These are phyloP conservation scores for Purpureocillium lavendulum DNA, from an alignment of 2,329 filamentous ascomycete species.

Conservation along the genomic window DNA sequence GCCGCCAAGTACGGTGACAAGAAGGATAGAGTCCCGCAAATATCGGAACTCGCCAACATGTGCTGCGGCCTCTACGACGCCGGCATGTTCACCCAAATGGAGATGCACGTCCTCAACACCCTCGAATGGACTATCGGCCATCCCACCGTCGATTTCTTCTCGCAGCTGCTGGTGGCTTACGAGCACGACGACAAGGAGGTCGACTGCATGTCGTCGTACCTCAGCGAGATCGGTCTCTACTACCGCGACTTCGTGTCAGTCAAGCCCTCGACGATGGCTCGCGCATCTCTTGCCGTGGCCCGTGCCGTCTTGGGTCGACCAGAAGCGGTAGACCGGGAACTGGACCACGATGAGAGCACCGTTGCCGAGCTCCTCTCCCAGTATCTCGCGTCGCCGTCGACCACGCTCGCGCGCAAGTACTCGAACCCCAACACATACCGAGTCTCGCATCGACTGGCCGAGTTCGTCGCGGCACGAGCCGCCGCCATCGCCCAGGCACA, in stretches of 20 bases:
- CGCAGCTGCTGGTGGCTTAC: slow-evolving; percentile 78
- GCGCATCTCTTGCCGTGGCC: slow-evolving; percentile 77
- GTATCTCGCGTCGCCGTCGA: slow-evolving; percentile 49
- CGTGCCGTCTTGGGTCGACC: slow-evolving; percentile 76
- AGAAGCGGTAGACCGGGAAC: slow-evolving; percentile 67
- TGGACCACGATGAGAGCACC: slow-evolving; percentile 64
- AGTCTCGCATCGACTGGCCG: slow-evolving; percentile 46
- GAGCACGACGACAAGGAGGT: slow-evolving; percentile 74
- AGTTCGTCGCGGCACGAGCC: slow-evolving; percentile 52
- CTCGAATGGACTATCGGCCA: slow-evolving; percentile 94
- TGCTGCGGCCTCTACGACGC: slow-evolving; percentile 97
- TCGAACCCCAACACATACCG: slow-evolving; percentile 43
- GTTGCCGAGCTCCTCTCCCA: slow-evolving; percentile 54
- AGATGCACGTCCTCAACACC: slow-evolving; percentile 98
- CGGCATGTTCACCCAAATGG: slow-evolving; percentile 99
- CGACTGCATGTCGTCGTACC: slow-evolving; percentile 90
- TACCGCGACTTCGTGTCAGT: slow-evolving; percentile 95
- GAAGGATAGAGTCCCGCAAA: slow-evolving; percentile 97
- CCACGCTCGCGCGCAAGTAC: slow-evolving; percentile 52
- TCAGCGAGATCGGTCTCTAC: slow-evolving; percentile 91
- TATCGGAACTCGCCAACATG: slow-evolving; percentile 97
- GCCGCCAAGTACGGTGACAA: slow-evolving; percentile 98
- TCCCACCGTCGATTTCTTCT: slow-evolving; percentile 90
- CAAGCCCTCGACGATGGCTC: slow-evolving; percentile 82
- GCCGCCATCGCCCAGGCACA: slow-evolving; percentile 34